Conservation (phyloP, 2,329 filamentous ascomycete genomes). For the Calonectria fujianensis region DNA sequence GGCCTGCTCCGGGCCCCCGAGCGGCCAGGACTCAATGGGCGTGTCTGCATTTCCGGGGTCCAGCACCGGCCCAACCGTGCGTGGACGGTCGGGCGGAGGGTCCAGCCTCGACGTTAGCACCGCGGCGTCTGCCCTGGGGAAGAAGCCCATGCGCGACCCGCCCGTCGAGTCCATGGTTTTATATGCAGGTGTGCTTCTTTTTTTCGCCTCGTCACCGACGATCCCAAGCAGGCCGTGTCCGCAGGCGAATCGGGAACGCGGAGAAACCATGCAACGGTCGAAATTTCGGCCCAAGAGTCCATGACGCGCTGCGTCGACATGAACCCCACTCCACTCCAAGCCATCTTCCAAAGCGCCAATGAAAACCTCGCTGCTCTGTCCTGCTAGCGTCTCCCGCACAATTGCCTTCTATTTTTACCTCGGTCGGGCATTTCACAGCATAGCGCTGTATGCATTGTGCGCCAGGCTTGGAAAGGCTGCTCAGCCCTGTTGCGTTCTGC, state of each 20-base stretch:
- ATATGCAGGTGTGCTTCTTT: neutral
- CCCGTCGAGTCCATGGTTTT: neutral
- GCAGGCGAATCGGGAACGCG: constrained; percentile 14
- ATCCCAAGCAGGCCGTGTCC: neutral
- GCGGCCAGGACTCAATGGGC: constrained; percentile 45
- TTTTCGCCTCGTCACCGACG: constrained; percentile 4
- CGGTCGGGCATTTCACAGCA: neutral
- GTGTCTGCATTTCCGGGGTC: constrained; percentile 42
- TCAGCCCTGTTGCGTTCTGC: neutral
- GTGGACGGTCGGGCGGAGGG: constrained; percentile 39
- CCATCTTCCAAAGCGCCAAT: constrained; percentile 6
- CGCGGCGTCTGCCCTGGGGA: constrained; percentile 53
- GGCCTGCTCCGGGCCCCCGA: constrained; percentile 15
- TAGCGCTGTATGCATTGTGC: neutral
- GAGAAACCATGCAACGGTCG: neutral
- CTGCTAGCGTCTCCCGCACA: neutral
- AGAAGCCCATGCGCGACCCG: constrained; percentile 43
- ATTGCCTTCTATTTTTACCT: neutral
- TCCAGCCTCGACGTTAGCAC: constrained; percentile 48
- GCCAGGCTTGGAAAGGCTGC: neutral
- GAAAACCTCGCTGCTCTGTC: neutral
- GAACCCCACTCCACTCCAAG: constrained; percentile 7
- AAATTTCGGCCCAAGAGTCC: constrained; percentile 6
- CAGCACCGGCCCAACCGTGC: constrained; percentile 47
- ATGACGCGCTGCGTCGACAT: constrained; percentile 5